Conservation (phyloP, 2,329 filamentous ascomycete genomes). For the Aureobasidium namibiae region DNA sequence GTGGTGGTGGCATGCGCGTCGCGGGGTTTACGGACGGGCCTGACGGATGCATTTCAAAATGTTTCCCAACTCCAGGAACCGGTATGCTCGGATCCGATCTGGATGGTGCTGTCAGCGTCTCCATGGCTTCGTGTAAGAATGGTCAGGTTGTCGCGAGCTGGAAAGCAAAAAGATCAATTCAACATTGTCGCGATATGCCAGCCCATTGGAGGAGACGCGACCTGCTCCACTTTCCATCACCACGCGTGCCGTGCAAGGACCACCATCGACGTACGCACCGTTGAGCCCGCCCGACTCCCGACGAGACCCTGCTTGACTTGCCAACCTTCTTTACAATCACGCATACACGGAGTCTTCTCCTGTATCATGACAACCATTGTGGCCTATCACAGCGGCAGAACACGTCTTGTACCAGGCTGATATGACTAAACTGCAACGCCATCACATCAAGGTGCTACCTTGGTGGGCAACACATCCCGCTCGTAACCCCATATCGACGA, state of each 20-base stretch:
- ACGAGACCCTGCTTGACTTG: neutral
- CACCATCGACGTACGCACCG: neutral
- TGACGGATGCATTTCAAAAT: slow-evolving; percentile 9
- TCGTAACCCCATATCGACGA: no score
- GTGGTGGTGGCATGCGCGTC: slow-evolving; percentile 6
- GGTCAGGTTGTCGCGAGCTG: neutral
- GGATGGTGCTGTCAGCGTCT: neutral
- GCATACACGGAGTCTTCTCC: neutral
- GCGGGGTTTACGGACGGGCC: slow-evolving; percentile 5
- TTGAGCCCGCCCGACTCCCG: slow-evolving; percentile 1
- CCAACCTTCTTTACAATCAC: neutral
- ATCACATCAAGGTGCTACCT: neutral
- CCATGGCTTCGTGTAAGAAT: slow-evolving; percentile 3
- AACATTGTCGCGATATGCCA: slow-evolving; percentile 1
- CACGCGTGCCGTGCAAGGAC: neutral
- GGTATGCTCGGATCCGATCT: neutral
- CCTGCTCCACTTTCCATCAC: neutral
- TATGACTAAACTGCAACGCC: neutral
- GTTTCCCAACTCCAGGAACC: neutral
- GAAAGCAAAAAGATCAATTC: neutral
- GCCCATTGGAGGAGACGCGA: neutral
- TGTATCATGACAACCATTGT: neutral
- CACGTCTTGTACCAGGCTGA: neutral
- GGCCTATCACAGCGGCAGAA: neutral
- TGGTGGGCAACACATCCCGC: neutral